These are phyloP conservation scores for Globisporangium perplexum DNA, from an alignment of 352 stramenopile genomes.

Conservation along the genomic window DNA sequence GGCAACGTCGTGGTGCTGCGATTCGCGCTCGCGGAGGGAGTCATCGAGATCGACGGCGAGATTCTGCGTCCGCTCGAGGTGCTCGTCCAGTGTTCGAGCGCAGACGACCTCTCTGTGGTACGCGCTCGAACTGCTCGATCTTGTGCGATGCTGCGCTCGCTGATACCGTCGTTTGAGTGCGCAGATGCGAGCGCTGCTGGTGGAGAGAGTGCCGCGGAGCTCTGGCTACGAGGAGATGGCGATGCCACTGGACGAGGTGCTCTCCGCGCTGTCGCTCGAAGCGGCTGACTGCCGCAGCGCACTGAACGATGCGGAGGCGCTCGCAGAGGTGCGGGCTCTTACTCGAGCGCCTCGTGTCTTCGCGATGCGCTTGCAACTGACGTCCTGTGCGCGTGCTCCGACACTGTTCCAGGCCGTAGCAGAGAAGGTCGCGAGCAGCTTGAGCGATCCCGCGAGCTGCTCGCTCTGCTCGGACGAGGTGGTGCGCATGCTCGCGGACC, in stretches of 20 bases:
- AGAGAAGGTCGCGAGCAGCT: slow-evolving; percentile 19
- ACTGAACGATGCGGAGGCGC: slow-evolving; percentile 5
- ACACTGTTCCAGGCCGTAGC: slow-evolving; percentile 22
- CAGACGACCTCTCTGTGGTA: slow-evolving; percentile 55
- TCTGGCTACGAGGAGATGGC: slow-evolving; percentile 12
- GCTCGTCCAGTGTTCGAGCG: slow-evolving; percentile 43
- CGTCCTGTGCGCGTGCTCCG: background rate
- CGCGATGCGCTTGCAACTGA: background rate
- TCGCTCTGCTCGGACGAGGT: slow-evolving; percentile 43
- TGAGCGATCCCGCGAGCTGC: slow-evolving; percentile 21
- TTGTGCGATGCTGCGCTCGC: background rate
- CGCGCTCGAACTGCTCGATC: slow-evolving; percentile 7
- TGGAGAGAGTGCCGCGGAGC: slow-evolving; percentile 11
- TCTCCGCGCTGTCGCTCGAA: slow-evolving; percentile 14
- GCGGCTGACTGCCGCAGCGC: slow-evolving; percentile 2
- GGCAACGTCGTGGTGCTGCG: slow-evolving; percentile 45
- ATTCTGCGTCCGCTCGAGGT: slow-evolving; percentile 30
- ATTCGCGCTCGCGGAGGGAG: slow-evolving; percentile 10
- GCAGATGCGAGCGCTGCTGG: slow-evolving; percentile 52
- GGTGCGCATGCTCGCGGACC: slow-evolving; percentile 28
- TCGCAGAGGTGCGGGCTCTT: slow-evolving; percentile 6
- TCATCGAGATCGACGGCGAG: slow-evolving; percentile 16
- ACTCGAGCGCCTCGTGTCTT: background rate
- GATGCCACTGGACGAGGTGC: slow-evolving; percentile 15
- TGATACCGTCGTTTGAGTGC: background rate